Percentiles rank a stretch among this genome's conserved stretches.
Evolutionary conservation across 441 rosid genomes (phyloP).

Genomic region (Syzygium syzygioides): DNA sequence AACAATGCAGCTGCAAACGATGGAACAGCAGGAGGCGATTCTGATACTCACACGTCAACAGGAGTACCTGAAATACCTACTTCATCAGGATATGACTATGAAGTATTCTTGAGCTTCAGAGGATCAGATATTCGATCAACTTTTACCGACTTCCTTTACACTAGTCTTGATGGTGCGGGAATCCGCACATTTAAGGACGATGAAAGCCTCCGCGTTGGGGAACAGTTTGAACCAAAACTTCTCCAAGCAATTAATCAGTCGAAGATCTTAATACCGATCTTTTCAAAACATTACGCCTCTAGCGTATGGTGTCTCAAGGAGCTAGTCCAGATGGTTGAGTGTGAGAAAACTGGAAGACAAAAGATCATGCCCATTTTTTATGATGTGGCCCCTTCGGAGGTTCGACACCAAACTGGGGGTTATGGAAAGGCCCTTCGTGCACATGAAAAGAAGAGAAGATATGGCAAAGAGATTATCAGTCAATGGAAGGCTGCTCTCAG

Average conservation of each 20-base stretch:
- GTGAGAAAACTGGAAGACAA: background rate
- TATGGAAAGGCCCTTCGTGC: background rate
- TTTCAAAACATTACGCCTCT: background rate
- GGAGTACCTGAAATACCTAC: rapidly evolving
- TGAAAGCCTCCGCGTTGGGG: rapidly evolving
- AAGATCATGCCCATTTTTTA: background rate
- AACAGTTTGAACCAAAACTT: background rate
- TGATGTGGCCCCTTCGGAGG: background rate
- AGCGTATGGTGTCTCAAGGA: background rate
- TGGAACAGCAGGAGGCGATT: background rate
- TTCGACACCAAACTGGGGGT: background rate
- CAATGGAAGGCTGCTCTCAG: background rate
- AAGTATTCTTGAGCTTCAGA: background rate
- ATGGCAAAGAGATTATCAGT: rapidly evolving
- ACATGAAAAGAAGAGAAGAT: rapidly evolving
- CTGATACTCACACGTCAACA: background rate
- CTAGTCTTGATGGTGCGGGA: background rate
- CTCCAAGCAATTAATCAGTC: background rate
- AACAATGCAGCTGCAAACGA: background rate
- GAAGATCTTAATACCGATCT: background rate
- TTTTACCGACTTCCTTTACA: background rate
- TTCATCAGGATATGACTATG: background rate
- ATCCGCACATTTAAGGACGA: background rate
- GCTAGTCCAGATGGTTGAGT: background rate
- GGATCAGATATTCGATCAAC: background rate